Base-by-base conservation (phyloP, 495 filamentous ascomycete species). In the Trichodelitschia bisporula region DNA sequence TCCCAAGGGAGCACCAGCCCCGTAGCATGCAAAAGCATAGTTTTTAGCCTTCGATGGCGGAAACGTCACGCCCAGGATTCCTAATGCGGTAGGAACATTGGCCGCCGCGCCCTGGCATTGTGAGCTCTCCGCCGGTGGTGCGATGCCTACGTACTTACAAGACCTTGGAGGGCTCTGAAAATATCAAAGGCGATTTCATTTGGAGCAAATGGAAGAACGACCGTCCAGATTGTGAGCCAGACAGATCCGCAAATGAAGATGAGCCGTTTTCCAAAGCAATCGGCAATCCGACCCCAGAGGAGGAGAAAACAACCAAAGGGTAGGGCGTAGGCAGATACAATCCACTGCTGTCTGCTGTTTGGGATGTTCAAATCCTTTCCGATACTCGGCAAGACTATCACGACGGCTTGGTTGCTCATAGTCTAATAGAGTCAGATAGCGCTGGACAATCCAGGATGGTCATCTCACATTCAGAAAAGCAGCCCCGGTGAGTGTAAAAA, bases 301-400 rank as follows among this genome's bases (percentile, higher is more conserved):
- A 51, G 36, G 5, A 53, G 39, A 30, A 53, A 50, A 36, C 49
- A 53, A 10, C 47, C 47, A 31, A 47, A 44, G 3, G 36, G 39
- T 2, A 40, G 32, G 6, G 58, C 44, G 34, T 69, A 71, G 0
- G 65, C 58, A 0, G 66, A 69, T 4, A 72, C 50, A 19, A 71
- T 56, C 64, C 66, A 71, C 54, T 72, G 67, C 16, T 65, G 51
- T 4, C 66, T 49, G 16, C 51, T 52, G 4, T 58, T 54, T 0
- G 67, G 65, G 24, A 72, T 65, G 31, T 40, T 29, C 8, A 71
- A 48, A 14, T 60, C 58, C 11, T 48, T 27, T 20, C 59, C 62
- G 19, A 71, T 68, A 4, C 54, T 58, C 2, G 66, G 66, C 3
- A 72, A 49, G 26, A 69, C 61, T 35, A 72, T 70, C 26, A 72